Conservation (phyloP, 768 basidiomycete species). For the Suillus subalutaceus region DNA sequence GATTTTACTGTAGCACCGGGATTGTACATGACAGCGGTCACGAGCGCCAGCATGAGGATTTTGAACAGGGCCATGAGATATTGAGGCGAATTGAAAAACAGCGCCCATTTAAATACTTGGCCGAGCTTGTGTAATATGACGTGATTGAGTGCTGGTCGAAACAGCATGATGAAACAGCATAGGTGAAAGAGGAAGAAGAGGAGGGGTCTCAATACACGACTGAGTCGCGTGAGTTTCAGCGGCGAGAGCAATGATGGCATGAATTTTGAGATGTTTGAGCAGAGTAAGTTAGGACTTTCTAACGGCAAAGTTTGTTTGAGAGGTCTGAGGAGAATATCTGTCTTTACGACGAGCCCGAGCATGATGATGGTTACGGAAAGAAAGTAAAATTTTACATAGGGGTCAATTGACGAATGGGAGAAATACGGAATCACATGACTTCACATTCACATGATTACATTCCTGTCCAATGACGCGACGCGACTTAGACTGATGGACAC, state of each 20-base stretch:
- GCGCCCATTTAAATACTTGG: conserved; percentile 3
- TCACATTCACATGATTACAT: background rate
- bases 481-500: background rate
- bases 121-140: conserved; percentile 3
- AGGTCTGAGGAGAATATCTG: background rate
- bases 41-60: conserved; percentile 17
- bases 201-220: background rate
- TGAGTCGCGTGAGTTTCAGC: background rate
- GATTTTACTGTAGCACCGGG: conserved; percentile 13
- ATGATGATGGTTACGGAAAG: background rate
- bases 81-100: background rate
- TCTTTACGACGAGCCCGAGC: background rate
- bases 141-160: background rate
- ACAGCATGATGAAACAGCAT: background rate
- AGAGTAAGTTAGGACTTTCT: background rate
- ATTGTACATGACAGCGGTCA: conserved; percentile 17
- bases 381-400: background rate
- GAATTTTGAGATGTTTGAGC: background rate
- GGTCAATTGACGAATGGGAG: conserved; percentile 1
- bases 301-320: background rate
- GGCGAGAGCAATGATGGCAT: background rate
- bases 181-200: conserved; percentile 3
- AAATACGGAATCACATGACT: background rate
- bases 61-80: conserved; percentile 11
- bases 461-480: background rate